These are phyloP conservation scores for Xylariaceae sp. DNA, from an alignment of 2,329 filamentous ascomycete species.

Conservation along the genomic window DNA sequence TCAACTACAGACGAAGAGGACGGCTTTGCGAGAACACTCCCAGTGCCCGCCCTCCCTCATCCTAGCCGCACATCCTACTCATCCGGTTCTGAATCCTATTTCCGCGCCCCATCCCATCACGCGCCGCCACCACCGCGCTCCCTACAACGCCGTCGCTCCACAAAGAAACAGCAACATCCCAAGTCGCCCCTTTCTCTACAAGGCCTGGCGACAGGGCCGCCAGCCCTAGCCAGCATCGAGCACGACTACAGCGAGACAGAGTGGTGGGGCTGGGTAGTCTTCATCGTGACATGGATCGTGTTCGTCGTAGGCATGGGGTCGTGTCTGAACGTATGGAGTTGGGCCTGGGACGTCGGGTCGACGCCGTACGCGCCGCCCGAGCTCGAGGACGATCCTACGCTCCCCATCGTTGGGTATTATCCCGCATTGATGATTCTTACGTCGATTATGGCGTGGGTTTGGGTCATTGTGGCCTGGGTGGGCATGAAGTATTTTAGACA, in stretches of 20 bases:
- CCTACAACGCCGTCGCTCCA: constrained; percentile 43
- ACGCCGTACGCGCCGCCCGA: constrained; percentile 94
- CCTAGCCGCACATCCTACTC: constrained; percentile 41
- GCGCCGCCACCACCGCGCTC: constrained; percentile 24
- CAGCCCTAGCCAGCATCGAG: constrained; percentile 38
- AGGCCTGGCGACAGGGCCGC: constrained; percentile 43
- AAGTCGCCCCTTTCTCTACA: constrained; percentile 58
- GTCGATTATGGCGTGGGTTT: constrained; percentile 96
- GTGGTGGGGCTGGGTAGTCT: constrained; percentile 95
- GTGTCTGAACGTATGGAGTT: constrained; percentile 91
- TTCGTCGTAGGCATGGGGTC: constrained; percentile 97
- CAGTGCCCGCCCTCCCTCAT: constrained; percentile 40
- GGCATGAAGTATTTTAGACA: constrained; percentile 99
- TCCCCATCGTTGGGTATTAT: constrained; percentile 97
- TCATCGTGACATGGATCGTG: constrained; percentile 87
- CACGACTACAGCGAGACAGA: constrained; percentile 95
- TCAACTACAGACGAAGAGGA: constrained; percentile 86
- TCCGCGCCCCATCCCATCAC: constrained; percentile 33
- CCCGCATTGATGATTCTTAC: constrained; percentile 90
- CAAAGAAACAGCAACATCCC: constrained; percentile 40
- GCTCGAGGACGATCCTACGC: constrained; percentile 86
- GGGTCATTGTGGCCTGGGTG: constrained; percentile 95
- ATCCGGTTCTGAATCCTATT: constrained; percentile 61
- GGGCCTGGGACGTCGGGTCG: constrained; percentile 98
- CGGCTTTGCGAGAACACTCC: constrained; percentile 54